Evolutionary conservation across 169 alveolate genomes (phyloP).

Genomic region (Cryptosporidium muris): DNA sequence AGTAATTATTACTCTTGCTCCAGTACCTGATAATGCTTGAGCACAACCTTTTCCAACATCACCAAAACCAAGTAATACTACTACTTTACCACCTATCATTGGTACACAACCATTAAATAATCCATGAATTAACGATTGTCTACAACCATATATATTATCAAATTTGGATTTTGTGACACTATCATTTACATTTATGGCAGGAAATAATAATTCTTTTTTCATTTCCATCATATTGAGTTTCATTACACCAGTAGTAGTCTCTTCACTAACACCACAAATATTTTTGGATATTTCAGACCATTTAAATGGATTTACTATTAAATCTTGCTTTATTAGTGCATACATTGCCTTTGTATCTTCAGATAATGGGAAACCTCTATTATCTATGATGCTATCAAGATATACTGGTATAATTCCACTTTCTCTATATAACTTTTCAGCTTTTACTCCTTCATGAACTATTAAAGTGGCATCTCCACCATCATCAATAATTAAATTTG

Average conservation of each 20-base stretch:
- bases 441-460: slow-evolving; percentile 90
- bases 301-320: slow-evolving; percentile 85
- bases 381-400: slow-evolving; percentile 72
- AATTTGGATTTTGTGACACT: slow-evolving; percentile 97
- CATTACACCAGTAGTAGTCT: slow-evolving; percentile 98
- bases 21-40: slow-evolving; percentile 94
- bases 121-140: slow-evolving; percentile 97
- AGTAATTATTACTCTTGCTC: slow-evolving; percentile 95
- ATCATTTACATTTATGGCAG: slow-evolving; percentile 96
- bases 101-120: slow-evolving; percentile 97
- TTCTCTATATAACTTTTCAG: slow-evolving; percentile 80
- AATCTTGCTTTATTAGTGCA: slow-evolving; percentile 85
- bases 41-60: slow-evolving; percentile 99
- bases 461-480: slow-evolving; percentile 97
- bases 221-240: slow-evolving; percentile 90
- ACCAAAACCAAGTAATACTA: slow-evolving; percentile 96
- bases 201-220: slow-evolving; percentile 89
- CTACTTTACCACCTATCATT: slow-evolving; percentile 97
- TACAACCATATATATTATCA: slow-evolving; percentile 97
- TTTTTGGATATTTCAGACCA: slow-evolving; percentile 90
- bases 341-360: slow-evolving; percentile 79
- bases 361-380: slow-evolving; percentile 75
- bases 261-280: slow-evolving; percentile 96
- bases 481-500: slow-evolving; percentile 96
- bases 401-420: slow-evolving; percentile 70